phyloP scores from a whole-genome alignment of 768 basidiomycete genomes.

The Naematelia encephala region DNA sequence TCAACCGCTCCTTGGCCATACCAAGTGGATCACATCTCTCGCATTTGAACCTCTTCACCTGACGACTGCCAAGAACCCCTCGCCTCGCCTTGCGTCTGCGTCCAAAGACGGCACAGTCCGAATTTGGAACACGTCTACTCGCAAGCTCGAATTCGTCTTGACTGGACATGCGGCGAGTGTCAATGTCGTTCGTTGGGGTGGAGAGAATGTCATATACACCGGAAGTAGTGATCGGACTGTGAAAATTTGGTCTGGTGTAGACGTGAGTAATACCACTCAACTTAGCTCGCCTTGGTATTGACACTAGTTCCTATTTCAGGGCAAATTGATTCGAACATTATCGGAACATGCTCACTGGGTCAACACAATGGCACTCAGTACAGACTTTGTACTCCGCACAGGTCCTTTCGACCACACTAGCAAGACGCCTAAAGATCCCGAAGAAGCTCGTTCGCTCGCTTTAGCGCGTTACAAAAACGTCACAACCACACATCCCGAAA shows the following conservation, averaged over 20 bases:
- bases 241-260: slow-evolving; percentile 85
- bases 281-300: background rate
- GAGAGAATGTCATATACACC: slow-evolving; percentile 85
- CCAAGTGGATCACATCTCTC: slow-evolving; percentile 93
- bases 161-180: slow-evolving; percentile 93
- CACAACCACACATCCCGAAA: slow-evolving; percentile 66
- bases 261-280: slow-evolving; percentile 54
- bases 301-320: slow-evolving; percentile 54
- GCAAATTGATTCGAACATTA: slow-evolving; percentile 73
- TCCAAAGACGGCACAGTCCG: slow-evolving; percentile 95
- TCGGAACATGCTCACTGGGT: slow-evolving; percentile 99
- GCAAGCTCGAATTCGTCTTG: slow-evolving; percentile 73
- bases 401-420: slow-evolving; percentile 89
- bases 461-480: slow-evolving; percentile 66
- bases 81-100: slow-evolving; percentile 85
- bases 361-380: slow-evolving; percentile 89
- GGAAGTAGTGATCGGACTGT: slow-evolving; percentile 93
- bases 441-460: slow-evolving; percentile 80
- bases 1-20: slow-evolving; percentile 84
- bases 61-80: slow-evolving; percentile 56
- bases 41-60: slow-evolving; percentile 96
- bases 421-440: slow-evolving; percentile 72
- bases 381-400: slow-evolving; percentile 89
- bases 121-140: slow-evolving; percentile 78
- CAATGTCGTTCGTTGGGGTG: slow-evolving; percentile 95